Base-by-base conservation (phyloP, 352 stramenopile genomes). In the Phytophthora capsici region DNA sequence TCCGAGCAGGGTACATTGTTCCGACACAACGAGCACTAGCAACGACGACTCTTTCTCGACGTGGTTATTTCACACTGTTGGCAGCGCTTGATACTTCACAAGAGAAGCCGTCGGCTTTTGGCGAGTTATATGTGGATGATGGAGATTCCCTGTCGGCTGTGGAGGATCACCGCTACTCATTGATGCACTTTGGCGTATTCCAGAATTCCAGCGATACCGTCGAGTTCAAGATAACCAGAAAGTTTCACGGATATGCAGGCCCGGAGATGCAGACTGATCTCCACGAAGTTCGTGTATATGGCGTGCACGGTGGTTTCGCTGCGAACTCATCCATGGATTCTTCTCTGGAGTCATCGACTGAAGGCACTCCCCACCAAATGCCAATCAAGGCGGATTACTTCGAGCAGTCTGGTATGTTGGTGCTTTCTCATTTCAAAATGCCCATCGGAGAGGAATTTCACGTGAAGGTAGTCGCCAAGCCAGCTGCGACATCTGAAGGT, bases 91-190 rank as follows among this genome's bases (percentile, higher is more conserved):
- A 80, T 41, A 60, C 40, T 2, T 50, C 48, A 1, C 9, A 71
- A 16, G 44, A 72, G 1, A 49, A 66, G 1, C 43, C 57, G 1
- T 43, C 53, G 8, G 82, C 87, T 1, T 37, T 50, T n/a, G 87
- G 87, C 7, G 78, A 92, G 36, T 43, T 95, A 2, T 95, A 89
- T 37, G 52, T 95, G 19, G 87, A 95, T 16, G 82, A 91, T 47
- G 87, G 87, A 5, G 82, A 92, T 40, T 91, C 85, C 6, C 38
- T 95, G 7, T 62, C 75, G 22, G 83, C 87, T 25, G 69, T 95
- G 3, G 51, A 77, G 57, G 80, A 90, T 8, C 52, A 72, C 13
- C 74, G 85, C 10, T 91, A 81, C 51, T 88, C 84, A 4, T 53
- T 83, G 25, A 38, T 91, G 38, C 38, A 37, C 22, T 91, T 91